phyloP scores from a whole-genome alignment of 139 green algal species.

The Bryopsis sp. region DNA sequence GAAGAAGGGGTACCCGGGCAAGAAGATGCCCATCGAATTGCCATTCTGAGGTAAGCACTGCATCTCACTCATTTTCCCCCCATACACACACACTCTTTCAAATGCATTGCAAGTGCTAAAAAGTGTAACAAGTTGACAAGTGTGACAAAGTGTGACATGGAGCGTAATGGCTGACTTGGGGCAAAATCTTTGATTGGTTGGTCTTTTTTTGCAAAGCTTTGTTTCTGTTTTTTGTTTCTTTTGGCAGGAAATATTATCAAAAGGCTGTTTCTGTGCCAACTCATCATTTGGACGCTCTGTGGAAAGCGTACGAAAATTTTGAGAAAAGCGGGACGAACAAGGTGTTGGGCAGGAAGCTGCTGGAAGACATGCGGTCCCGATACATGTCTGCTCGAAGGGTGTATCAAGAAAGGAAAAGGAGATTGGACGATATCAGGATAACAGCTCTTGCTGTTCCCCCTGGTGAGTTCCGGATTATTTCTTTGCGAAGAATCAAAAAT shows the following conservation, averaged over 20 bases:
- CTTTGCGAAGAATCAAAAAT: neutral
- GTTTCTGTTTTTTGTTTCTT: neutral
- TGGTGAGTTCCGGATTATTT: slow-evolving; percentile 21
- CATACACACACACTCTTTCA: too few relatives aligned
- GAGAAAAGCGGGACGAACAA: slow-evolving; percentile 53
- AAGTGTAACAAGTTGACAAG: neutral
- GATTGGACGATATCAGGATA: slow-evolving; percentile 38
- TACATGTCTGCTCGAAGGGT: slow-evolving; percentile 50
- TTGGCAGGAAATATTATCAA: slow-evolving; percentile 59
- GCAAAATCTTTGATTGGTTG: neutral
- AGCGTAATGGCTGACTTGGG: too few relatives aligned
- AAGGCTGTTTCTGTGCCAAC: slow-evolving; percentile 67
- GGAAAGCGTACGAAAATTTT: slow-evolving; percentile 79
- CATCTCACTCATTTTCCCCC: too few relatives aligned
- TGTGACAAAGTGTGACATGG: too few relatives aligned
- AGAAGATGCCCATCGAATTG: slow-evolving; percentile 42
- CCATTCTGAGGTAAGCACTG: slow-evolving; percentile 35
- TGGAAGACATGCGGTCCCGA: slow-evolving; percentile 72
- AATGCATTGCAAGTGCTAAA: too few relatives aligned
- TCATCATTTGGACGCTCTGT: slow-evolving; percentile 65
- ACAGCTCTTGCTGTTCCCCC: slow-evolving; percentile 52
- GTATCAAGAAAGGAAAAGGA: slow-evolving; percentile 38
- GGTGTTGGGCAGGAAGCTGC: slow-evolving; percentile 43
- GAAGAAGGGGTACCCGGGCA: slow-evolving; percentile 42
- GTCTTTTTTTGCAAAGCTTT: neutral